These are phyloP conservation scores for Ophiognomonia clavigignenti-juglandacearum DNA, from an alignment of 2,329 filamentous ascomycete genomes.

Conservation along the genomic window DNA sequence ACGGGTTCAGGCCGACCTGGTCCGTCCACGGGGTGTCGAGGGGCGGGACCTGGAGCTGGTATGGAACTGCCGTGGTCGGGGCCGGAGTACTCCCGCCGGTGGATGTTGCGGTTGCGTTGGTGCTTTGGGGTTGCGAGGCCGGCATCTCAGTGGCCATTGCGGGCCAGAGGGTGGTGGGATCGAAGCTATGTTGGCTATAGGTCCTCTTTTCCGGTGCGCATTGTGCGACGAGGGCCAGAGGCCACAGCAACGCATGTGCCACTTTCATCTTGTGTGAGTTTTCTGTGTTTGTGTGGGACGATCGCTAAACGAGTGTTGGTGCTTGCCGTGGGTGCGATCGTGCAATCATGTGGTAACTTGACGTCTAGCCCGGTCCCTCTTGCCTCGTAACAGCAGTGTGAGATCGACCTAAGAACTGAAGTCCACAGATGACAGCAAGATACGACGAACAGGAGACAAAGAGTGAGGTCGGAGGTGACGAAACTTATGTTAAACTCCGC, in stretches of 20 bases:
- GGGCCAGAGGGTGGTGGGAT: slow-evolving; percentile 1
- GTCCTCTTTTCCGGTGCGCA: neutral
- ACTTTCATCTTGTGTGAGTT: neutral
- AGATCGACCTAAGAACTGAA: too few species aligned
- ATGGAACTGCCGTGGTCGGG: too few species aligned
- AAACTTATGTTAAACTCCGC: too few species aligned
- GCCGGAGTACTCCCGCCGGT: neutral
- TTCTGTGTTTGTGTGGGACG: neutral
- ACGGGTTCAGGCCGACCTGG: slow-evolving; percentile 46
- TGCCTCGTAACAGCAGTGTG: too few species aligned
- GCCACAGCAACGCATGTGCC: neutral
- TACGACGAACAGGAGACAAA: too few species aligned
- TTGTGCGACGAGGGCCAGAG: neutral
- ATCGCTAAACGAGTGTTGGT: neutral
- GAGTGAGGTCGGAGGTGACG: too few species aligned
- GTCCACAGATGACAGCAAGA: too few species aligned
- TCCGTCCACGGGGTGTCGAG: slow-evolving; percentile 49
- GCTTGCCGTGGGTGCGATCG: neutral
- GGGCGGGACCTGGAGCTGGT: slow-evolving; percentile 31
- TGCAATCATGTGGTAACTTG: neutral
- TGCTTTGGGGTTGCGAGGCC: neutral
- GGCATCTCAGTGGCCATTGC: neutral
- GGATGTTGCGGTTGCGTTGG: neutral
- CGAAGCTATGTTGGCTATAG: neutral
- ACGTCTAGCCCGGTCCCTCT: too few species aligned